Base-by-base conservation (phyloP, 441 rosid species). In the Iberis amara region DNA sequence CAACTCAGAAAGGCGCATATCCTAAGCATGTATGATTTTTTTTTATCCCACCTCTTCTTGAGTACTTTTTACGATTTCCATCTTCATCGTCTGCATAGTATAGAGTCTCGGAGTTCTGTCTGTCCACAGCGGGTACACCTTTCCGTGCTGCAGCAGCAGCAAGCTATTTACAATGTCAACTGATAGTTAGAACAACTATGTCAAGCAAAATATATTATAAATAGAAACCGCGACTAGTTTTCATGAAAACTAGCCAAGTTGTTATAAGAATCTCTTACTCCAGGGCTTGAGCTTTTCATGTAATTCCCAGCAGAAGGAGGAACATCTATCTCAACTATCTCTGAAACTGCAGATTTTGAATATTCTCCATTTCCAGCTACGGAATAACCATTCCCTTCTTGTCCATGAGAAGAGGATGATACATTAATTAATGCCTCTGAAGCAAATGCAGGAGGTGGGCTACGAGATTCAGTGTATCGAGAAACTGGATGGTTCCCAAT, bases 61-160 rank as follows among this genome's bases (percentile, higher is more conserved):
- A 73, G 68, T 92, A 92, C 79, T 89, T 89, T 54, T 83, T 89
- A 35, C 41, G 80, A 57, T 81, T 81, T 36, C 79, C 95, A 45
- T 92, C 97, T 79, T 92, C 99, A 71, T 86, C 99, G 52, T 92
- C 99, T 1, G 95, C 92, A 76, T 75, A 86, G 76, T 84, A 82
- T 62, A 81, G 70, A 21, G 69, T 73, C 76, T 81, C 96, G 2
- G 97, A 81, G 73, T 72, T 84, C 72, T 89, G 92, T 66, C 79
- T 69, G 37, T 89, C 99, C 42, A 69, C 84, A 55, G 74, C 73
- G 28, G 77, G 59, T 46, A 82, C 75, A 71, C 77, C 75, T 76
- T 92, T 92, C 37, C 99, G 76, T 59, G 99, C 85, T 59, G 92
- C 80, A 57, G 97, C 86, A 54, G 97, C 90, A 54, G 78, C 80